phyloP scores from a whole-genome alignment of 2,329 filamentous ascomycete genomes.

The Penicillium sp. region DNA sequence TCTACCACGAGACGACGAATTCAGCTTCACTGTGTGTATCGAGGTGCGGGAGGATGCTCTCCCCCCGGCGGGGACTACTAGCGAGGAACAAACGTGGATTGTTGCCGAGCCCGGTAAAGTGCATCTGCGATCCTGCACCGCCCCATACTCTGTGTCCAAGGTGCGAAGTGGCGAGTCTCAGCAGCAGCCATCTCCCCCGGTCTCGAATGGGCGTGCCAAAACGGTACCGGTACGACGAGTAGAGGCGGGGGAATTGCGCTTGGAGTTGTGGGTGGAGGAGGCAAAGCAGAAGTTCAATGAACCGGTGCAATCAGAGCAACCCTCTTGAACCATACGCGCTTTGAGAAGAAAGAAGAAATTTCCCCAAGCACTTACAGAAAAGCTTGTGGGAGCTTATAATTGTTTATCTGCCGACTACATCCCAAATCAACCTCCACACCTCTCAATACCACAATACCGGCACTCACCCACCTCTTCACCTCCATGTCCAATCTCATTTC shows the following conservation, averaged over 20 bases:
- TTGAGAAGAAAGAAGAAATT: not conserved
- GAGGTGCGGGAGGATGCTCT: slow-evolving; percentile 52
- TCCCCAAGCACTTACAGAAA: not conserved
- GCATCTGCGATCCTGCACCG: slow-evolving; percentile 45
- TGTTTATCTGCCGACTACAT: slow-evolving; percentile 24
- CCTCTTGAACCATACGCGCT: slow-evolving; percentile 34
- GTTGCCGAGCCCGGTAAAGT: slow-evolving; percentile 57
- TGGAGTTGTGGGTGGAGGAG: slow-evolving; percentile 74
- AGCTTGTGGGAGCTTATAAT: slow-evolving; percentile 11
- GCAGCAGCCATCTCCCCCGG: slow-evolving; percentile 35
- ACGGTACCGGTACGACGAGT: slow-evolving; percentile 66
- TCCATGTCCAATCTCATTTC: slow-evolving; percentile 37
- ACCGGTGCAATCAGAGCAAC: slow-evolving; percentile 43
- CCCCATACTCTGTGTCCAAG: slow-evolving; percentile 46
- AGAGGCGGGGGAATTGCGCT: slow-evolving; percentile 65
- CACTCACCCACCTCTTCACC: not conserved
- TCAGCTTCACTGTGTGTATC: slow-evolving; percentile 55
- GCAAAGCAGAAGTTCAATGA: slow-evolving; percentile 58
- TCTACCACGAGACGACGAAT: slow-evolving; percentile 51
- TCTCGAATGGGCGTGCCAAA: slow-evolving; percentile 54
- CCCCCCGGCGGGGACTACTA: slow-evolving; percentile 51
- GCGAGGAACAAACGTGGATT: slow-evolving; percentile 62
- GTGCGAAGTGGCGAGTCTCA: slow-evolving; percentile 42
- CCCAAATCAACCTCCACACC: not conserved
- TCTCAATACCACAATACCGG: not conserved